phyloP scores from a whole-genome alignment of 2,329 filamentous ascomycete genomes.

The Ascochyta koolunga region DNA sequence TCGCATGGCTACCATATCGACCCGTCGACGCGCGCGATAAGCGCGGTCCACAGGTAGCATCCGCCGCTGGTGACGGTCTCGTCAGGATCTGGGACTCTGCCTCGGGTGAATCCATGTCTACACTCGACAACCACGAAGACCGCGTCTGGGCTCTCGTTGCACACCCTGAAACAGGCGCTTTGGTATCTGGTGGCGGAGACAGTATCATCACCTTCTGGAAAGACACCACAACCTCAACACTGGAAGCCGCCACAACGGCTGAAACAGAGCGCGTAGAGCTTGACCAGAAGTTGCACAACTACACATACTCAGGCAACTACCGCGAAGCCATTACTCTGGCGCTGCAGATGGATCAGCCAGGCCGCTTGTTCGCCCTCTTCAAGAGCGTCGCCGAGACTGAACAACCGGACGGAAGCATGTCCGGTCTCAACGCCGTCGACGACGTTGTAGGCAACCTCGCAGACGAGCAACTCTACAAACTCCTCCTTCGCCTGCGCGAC shows the following conservation, averaged over 20 bases:
- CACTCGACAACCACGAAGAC: constrained; percentile 95
- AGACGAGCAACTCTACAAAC: constrained; percentile 82
- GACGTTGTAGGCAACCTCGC: constrained; percentile 79
- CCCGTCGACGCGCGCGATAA: constrained; percentile 53
- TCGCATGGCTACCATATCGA: constrained; percentile 76
- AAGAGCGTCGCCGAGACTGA: constrained; percentile 73
- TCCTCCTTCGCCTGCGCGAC: constrained; percentile 83
- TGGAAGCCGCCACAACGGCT: constrained; percentile 73
- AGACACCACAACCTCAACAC: constrained; percentile 84
- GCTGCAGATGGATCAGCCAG: constrained; percentile 92
- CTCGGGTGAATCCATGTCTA: constrained; percentile 82
- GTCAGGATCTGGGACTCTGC: constrained; percentile 96
- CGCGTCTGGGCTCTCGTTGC: constrained; percentile 89
- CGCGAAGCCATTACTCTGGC: constrained; percentile 91
- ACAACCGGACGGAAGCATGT: constrained; percentile 67
- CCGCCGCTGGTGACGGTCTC: constrained; percentile 89
- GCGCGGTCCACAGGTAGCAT: constrained; percentile 74
- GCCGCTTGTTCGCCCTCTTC: constrained; percentile 82
- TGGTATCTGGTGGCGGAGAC: constrained; percentile 91
- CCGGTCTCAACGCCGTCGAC: constrained; percentile 73
- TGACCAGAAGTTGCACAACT: constrained; percentile 92
- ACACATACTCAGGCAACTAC: constrained; percentile 86
- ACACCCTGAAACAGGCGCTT: constrained; percentile 65
- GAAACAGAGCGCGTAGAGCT: constrained; percentile 85
- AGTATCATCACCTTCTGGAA: constrained; percentile 95